Conservation (phyloP, 768 basidiomycete species). For the Erythrobasidium yunnanense region DNA sequence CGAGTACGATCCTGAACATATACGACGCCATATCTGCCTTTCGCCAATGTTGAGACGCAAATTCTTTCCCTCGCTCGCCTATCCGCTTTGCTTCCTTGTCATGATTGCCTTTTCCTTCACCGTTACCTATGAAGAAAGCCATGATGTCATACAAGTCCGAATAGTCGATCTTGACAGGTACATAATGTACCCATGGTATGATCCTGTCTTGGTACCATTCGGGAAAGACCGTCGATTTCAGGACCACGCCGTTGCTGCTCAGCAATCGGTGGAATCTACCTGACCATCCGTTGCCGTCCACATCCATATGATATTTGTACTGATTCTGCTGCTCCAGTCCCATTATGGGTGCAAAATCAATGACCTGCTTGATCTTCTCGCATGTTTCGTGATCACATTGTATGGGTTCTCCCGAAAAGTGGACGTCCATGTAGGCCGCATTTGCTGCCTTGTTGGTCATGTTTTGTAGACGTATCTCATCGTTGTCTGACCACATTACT, state of each 20-base stretch:
- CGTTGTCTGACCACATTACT: constrained; percentile 44
- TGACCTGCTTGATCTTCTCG: constrained; percentile 38
- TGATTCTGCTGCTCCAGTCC: constrained; percentile 52
- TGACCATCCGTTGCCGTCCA: constrained; percentile 93
- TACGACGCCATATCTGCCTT: constrained; percentile 37
- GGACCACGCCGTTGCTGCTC: constrained; percentile 69
- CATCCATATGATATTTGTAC: constrained; percentile 81
- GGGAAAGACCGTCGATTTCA: constrained; percentile 82
- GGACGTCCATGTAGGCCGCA: constrained; percentile 70
- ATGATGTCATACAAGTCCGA: constrained; percentile 54
- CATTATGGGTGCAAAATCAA: constrained; percentile 52
- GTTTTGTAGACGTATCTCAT: constrained; percentile 47
- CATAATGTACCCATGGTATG: constrained; percentile 62
- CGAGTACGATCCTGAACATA: constrained; percentile 14
- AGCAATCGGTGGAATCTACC: constrained; percentile 53
- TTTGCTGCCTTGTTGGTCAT: constrained; percentile 48
- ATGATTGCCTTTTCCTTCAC: constrained; percentile 52
- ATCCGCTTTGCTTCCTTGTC: constrained; percentile 53
- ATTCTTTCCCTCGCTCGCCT: constrained; percentile 47
- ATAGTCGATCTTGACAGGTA: constrained; percentile 39
- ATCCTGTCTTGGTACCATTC: constrained; percentile 53
- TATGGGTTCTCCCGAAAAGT: constrained; percentile 64
- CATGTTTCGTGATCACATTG: constrained; percentile 58
- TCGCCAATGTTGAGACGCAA: constrained; percentile 34
- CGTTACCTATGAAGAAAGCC: constrained; percentile 61